Evolutionary conservation across 306 rosid species (phyloP).

Genomic region (Prunus fruticosa): DNA sequence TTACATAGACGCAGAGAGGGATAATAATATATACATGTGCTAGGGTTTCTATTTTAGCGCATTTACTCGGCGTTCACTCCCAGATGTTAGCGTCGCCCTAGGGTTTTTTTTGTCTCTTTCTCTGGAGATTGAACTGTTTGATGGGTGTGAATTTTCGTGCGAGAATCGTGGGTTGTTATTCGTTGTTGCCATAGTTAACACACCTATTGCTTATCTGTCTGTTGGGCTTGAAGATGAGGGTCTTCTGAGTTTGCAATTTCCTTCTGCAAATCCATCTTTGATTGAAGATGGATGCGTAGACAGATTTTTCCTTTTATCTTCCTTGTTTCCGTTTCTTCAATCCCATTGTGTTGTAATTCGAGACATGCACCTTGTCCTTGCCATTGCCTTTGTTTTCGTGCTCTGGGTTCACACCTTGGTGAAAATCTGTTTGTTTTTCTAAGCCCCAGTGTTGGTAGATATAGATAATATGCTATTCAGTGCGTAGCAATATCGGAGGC

Average conservation of each 20-base stretch:
- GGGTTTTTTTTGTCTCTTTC: slow-evolving; percentile 33
- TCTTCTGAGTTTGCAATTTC: slow-evolving; percentile 39
- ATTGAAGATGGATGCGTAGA: slow-evolving; percentile 57
- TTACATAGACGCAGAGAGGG: slow-evolving; percentile 3
- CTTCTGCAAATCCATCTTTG: slow-evolving; percentile 52
- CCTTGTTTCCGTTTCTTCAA: neutral
- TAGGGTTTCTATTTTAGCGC: slow-evolving; percentile 56
- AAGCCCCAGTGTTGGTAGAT: slow-evolving; percentile 11
- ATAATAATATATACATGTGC: neutral
- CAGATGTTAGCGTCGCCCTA: slow-evolving; percentile 31
- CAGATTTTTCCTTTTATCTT: slow-evolving; percentile 12
- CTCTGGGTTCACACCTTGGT: slow-evolving; percentile 15
- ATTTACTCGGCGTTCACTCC: slow-evolving; percentile 25
- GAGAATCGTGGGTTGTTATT: slow-evolving; percentile 17
- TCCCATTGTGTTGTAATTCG: slow-evolving; percentile 30
- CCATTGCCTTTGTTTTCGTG: slow-evolving; percentile 24
- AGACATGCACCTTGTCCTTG: slow-evolving; percentile 12
- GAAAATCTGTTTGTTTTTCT: slow-evolving; percentile 20
- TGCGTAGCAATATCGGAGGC: slow-evolving; percentile 3
- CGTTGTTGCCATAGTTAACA: slow-evolving; percentile 19
- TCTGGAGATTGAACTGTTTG: slow-evolving; percentile 33
- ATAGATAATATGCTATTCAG: slow-evolving; percentile 1
- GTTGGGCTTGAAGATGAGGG: slow-evolving; percentile 35
- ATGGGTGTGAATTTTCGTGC: slow-evolving; percentile 30
- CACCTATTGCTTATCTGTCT: slow-evolving; percentile 10